Base-by-base conservation (phyloP, 306 rosid genomes). In the Prunus armeniaca region DNA sequence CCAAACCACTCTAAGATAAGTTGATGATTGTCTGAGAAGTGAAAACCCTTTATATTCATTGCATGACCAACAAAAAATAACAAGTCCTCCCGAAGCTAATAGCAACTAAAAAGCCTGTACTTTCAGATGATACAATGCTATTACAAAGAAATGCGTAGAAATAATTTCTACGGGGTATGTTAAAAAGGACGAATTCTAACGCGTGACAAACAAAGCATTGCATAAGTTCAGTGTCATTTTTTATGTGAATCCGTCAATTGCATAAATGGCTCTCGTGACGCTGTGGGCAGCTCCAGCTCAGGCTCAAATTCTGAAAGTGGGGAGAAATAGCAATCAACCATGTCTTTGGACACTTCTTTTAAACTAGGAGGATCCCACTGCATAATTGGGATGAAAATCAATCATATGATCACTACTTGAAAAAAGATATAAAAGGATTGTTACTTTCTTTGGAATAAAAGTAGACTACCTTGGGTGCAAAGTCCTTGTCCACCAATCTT, bases 311-410 rank as follows among this genome's bases (percentile, higher is more conserved):
- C 97, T n/a, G 76, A 67, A 22, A 83, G 81, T 3, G 87, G 88
- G 22, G 87, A 87, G 85, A 92, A 88, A 80, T 89, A 76, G 78
- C 76, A 54, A 11, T 95, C 91, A 49, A 95, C 97, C 93, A 95
- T 92, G 88, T 89, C 97, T 47, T 87, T 77, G 49, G 97, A 81
- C 78, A 89, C 93, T 12, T 90, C 97, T 65, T 79, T 87, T 67
- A 92, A 77, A 65, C 72, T 85, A 10, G 92, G 92, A 28, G 97
- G 99, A 45, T 95, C 84, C 98, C 99, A 95, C 99, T 95, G 87
- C 82, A 89, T 13, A 58, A 83, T 83, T 61, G 45, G 58, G 14
- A 86, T 74, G 19, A 20, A 74, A 62, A 5, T 57, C 28, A 38
- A 71, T 68, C 61, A 72, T 41, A 77, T 27, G 30, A 67, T 38